Evolutionary conservation across 2,329 filamentous ascomycete genomes (phyloP), one percentile per base, ranked within the genome.

Genomic region (Aspergillus fumigatus): DNA sequence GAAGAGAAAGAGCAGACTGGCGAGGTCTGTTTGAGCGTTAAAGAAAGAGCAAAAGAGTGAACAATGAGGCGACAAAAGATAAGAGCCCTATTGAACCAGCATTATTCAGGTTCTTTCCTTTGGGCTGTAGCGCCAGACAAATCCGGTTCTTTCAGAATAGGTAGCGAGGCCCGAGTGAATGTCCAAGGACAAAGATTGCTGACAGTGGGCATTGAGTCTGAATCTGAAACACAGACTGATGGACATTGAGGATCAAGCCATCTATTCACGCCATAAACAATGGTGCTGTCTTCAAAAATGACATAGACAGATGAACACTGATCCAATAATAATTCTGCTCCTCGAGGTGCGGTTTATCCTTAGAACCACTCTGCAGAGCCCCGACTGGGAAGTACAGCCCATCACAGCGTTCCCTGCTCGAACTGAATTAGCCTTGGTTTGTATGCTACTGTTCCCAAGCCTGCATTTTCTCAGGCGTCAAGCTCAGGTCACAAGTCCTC

Each of bases 21-120:
- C 53, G 61, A 67, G 63, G 59, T 60, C 61, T 59, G 65, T 59
- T 64, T 62, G 64, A 64, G 61, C 35, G 52, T 55, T 57, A 60
- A 63, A 62, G 57, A 67, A 58, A 64, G 57, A 51, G 47, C 35
- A 54, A 58, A 65, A 61, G 61, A 64, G 56, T 52, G 53, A 58
- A 65, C 55, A 55, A 59, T 47, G 56, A 62, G 48, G 52, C 38
- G 50, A 55, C 51, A 59, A 51, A 23, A 51, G 45, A 38, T 25
- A 27, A 25, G 48, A 54, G 53, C 54, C 35, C 56, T 58, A 56
- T 62, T 54, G 53, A 49, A 53, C 43, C 21, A 26, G 21, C 23
- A 26, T 25, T 11, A 47, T 47, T 47, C 43, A 14, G 43, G 43
- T 25, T 25, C 19, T 10, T 23, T 25, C 21, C 21, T 47, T 47